Evolutionary conservation across 306 rosid genomes (phyloP).

Genomic region (Herpetospermum pedunculosum): DNA sequence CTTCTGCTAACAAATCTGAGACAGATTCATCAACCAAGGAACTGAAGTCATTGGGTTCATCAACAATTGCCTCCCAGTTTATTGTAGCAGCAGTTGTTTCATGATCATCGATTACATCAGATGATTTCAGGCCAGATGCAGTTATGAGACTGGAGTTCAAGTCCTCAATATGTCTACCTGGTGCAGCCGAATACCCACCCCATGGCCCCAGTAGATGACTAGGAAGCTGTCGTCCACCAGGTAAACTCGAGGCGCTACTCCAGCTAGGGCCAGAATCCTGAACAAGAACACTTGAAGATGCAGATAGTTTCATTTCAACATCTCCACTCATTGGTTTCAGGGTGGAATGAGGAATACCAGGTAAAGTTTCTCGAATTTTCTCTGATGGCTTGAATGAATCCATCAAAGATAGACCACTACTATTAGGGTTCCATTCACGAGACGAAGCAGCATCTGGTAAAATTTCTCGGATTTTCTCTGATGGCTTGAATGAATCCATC

Average conservation of each 20-base stretch:
- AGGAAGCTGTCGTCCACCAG: slow-evolving; percentile 21
- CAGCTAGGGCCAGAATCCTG: slow-evolving; percentile 44
- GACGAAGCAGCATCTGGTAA: slow-evolving; percentile 27
- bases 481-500: slow-evolving; percentile 22
- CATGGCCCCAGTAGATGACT: slow-evolving; percentile 31
- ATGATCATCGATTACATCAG: slow-evolving; percentile 22
- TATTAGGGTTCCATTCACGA: slow-evolving; percentile 32
- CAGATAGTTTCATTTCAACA: slow-evolving; percentile 24
- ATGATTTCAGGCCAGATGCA: slow-evolving; percentile 35
- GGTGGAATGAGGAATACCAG: slow-evolving; percentile 19
- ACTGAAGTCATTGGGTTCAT: slow-evolving; percentile 55
- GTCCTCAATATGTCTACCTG: slow-evolving; percentile 41
- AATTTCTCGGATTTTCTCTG: slow-evolving; percentile 19
- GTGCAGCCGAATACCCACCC: slow-evolving; percentile 22
- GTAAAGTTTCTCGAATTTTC: slow-evolving; percentile 12
- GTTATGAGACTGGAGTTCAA: slow-evolving; percentile 45
- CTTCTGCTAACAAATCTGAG: slow-evolving; percentile 96
- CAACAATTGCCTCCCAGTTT: slow-evolving; percentile 60
- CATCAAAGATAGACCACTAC: slow-evolving; percentile 24
- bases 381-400: slow-evolving; percentile 27
- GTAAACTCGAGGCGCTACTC: slow-evolving; percentile 50
- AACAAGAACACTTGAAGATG: slow-evolving; percentile 26
- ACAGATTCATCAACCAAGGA: slow-evolving; percentile 66
- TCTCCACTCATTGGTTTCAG: background rate
- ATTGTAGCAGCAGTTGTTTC: slow-evolving; percentile 32